Base-by-base conservation (phyloP, 495 filamentous ascomycete species). In the Trichocladium uniseriatum region DNA sequence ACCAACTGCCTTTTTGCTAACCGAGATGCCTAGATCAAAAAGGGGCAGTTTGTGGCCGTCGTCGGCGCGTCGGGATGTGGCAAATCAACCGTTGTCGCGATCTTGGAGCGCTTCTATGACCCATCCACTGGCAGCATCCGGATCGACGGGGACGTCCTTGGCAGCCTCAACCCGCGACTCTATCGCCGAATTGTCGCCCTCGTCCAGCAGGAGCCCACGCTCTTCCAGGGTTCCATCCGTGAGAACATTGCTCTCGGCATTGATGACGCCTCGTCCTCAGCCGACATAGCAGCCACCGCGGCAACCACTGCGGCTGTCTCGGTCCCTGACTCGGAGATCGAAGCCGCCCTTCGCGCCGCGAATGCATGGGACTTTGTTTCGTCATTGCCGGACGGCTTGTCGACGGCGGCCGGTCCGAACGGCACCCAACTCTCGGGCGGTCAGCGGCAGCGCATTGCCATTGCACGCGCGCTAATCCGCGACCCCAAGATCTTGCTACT, bases 401-500 rank as follows among this genome's bases (percentile, higher is more conserved):
- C 70, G 22, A 86, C 83, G 0, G 56, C 61, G 5, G 79, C 79
- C 32, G 83, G 84, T 1, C 68, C 71, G 0, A 75, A 75, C 35
- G 83, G 83, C 6, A 68, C 75, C 14, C 72, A 76, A 36, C 75
- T 92, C 32, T 84, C 80, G 0, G 87, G 86, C 6, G 87, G 87
- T 0, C 87, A 92, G 62, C 77, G 79, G 46, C 86, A 90, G 56
- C 72, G 87, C 21, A 69, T 92, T 14, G 77, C 83, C 3, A 84
- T 92, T 45, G 87, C 87, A 0, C 71, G 87, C 8, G 84, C 87
- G 0, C 70, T 90, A 10, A 74, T 91, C 11, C 77, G 85, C 7
- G 74, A 82, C 31, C 86, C 87, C 2, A 67, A 73, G 34, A 61
- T 91, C 11, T 61, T 92, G 42, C 68, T 92, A 18, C 71, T 92